These are phyloP conservation scores for Blumeriella jaapii DNA, from an alignment of 2,329 filamentous ascomycete genomes.

Conservation along the genomic window DNA sequence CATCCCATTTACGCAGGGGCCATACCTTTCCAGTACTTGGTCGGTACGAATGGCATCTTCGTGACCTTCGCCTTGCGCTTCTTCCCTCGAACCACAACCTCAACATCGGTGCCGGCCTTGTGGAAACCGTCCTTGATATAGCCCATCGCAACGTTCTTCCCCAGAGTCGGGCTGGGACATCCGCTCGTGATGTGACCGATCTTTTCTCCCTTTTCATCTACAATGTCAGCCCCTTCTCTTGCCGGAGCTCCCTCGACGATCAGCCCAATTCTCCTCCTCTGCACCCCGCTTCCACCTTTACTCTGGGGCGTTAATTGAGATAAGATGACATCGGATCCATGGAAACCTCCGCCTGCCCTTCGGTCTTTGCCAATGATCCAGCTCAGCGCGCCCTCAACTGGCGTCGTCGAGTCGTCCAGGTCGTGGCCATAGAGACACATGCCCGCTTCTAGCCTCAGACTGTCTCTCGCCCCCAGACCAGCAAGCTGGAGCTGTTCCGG, in stretches of 20 bases:
- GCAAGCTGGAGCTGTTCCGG: slow-evolving; percentile 59
- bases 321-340: slow-evolving; percentile 69
- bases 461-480: slow-evolving; percentile 84
- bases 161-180: slow-evolving; percentile 74
- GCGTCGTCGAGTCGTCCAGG: slow-evolving; percentile 66
- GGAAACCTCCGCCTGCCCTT: slow-evolving; percentile 59
- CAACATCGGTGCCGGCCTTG: slow-evolving; percentile 56
- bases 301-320: slow-evolving; percentile 62
- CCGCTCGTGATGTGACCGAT: slow-evolving; percentile 82
- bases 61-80: slow-evolving; percentile 51
- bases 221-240: slow-evolving; percentile 74
- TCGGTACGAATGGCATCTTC: slow-evolving; percentile 62
- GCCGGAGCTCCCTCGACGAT: slow-evolving; percentile 78
- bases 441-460: slow-evolving; percentile 84
- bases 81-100: slow-evolving; percentile 55
- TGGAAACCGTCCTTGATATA: slow-evolving; percentile 58
- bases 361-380: slow-evolving; percentile 84
- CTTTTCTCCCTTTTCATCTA: slow-evolving; percentile 48
- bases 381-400: slow-evolving; percentile 51
- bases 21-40: slow-evolving; percentile 42
- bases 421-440: slow-evolving; percentile 99
- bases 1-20: slow-evolving; percentile 7
- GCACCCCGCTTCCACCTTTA: slow-evolving; percentile 60
- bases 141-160: slow-evolving; percentile 91
- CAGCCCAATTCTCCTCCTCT: slow-evolving; percentile 67